Evolutionary conservation across 192 early-diverging fungal genomes (phyloP).

Genomic region (Neocallimastix lanati): DNA sequence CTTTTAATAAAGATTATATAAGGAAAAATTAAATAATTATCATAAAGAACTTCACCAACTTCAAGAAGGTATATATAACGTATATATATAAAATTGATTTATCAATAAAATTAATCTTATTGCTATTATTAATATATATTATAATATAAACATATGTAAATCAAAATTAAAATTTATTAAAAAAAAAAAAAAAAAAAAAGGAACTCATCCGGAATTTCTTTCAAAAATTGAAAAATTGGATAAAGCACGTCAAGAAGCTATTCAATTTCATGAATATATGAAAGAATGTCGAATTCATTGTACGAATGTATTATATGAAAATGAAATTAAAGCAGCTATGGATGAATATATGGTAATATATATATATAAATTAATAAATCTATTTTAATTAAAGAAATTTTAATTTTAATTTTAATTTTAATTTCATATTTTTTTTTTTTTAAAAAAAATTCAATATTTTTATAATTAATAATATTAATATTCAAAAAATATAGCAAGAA

Average conservation of each 20-base stretch:
- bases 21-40: background rate
- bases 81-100: too few species aligned
- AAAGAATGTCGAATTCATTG: background rate
- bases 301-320: background rate
- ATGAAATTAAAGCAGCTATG: background rate
- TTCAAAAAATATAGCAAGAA: background rate
- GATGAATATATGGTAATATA: background rate
- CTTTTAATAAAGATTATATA: background rate
- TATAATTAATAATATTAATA: too few species aligned
- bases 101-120: too few species aligned
- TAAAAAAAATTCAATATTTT: too few species aligned
- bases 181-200: too few species aligned
- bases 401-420: too few species aligned
- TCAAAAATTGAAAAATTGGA: background rate
- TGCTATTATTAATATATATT: too few species aligned
- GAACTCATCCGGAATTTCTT: background rate
- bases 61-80: background rate
- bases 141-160: too few species aligned
- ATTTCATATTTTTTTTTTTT: too few species aligned
- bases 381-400: too few species aligned
- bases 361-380: too few species aligned
- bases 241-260: background rate
- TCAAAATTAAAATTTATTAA: too few species aligned
- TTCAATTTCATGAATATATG: background rate
- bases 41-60: background rate